Base-by-base conservation (phyloP, 2,329 filamentous ascomycete genomes). In the Clarireedia homoeocarpa region DNA sequence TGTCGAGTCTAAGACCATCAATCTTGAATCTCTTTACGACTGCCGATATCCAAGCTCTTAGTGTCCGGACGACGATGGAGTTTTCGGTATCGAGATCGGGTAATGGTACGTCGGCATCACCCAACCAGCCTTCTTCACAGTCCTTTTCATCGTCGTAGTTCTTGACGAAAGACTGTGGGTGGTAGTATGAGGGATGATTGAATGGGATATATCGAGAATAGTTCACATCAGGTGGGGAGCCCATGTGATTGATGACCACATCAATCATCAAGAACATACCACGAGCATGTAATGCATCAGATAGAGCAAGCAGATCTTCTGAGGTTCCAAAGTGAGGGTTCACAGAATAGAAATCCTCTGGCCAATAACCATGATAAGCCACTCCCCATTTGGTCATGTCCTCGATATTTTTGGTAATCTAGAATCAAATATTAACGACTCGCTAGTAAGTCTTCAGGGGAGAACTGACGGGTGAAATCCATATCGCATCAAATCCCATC, bases 321-420 rank as follows among this genome's bases (percentile, higher is more conserved):
- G 74, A 74, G 0, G 79, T 80, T 30, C 85, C 84, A 60, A 81
- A 83, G 57, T 81, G 74, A 2, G 74, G 59, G 63, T 88, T 85
- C 55, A 87, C 67, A 7, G 70, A 60, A 57, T 77, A 74, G 17
- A 75, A 59, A 55, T 75, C 67, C 55, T 74, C 67, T 44, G 72
- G 69, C 74, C 74, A 75, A 62, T 74, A 76, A 5, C 72, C 74
- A 50, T 75, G 72, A 54, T 73, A 75, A 24, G 70, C 69, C 49
- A 70, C 61, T n/a, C 53, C 71, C 27, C 65, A 59, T 5, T 69
- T 71, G 23, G 67, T 61, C 12, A 73, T 55, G 30, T 75, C 69
- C 39, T 67, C 59, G 1, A 73, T 72, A 17, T 56, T 56, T 34
- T 56, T 56, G 4, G 23, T 15, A 14, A 56, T 52, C 53, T 56